Evolutionary conservation across 148 eudicot genomes (phyloP).

Genomic region (Drosera capensis): DNA sequence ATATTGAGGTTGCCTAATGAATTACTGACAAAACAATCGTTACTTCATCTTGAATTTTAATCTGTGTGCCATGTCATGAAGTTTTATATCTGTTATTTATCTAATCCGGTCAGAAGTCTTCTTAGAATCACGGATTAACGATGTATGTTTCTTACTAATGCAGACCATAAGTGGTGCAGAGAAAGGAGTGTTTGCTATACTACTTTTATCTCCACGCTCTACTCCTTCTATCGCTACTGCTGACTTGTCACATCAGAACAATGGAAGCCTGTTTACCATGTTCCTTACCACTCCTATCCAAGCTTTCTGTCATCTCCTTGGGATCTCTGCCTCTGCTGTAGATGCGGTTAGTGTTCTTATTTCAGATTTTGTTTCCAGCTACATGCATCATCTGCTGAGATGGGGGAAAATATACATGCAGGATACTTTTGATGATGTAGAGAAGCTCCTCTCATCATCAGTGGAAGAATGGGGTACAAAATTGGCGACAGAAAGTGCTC

Average conservation of each 20-base stretch:
- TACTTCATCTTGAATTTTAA: too few species aligned
- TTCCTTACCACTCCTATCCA: slow-evolving; percentile 78
- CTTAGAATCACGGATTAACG: too few species aligned
- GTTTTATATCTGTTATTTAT: too few species aligned
- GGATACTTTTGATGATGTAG: slow-evolving; percentile 42
- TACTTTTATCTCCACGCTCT: slow-evolving; percentile 61
- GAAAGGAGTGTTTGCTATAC: slow-evolving; percentile 65
- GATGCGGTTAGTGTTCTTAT: slow-evolving; percentile 30
- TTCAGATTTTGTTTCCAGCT: neutral
- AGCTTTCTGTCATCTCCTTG: slow-evolving; percentile 60
- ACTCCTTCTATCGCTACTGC: slow-evolving; percentile 24
- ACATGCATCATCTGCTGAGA: slow-evolving; percentile 4
- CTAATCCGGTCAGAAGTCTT: too few species aligned
- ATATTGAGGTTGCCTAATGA: too few species aligned
- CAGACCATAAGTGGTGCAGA: slow-evolving; percentile 64
- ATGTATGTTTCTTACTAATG: slow-evolving; percentile 10
- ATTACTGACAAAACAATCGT: too few species aligned
- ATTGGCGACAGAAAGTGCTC: slow-evolving; percentile 39
- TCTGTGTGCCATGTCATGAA: too few species aligned
- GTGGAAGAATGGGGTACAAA: slow-evolving; percentile 47
- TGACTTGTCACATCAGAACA: slow-evolving; percentile 40
- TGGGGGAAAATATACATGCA: slow-evolving; percentile 23
- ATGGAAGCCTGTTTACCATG: slow-evolving; percentile 71
- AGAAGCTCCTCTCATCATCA: slow-evolving; percentile 46
- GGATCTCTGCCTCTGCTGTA: slow-evolving; percentile 48